These are phyloP conservation scores for Phytopythium litorale DNA, from an alignment of 352 stramenopile genomes.

Conservation along the genomic window DNA sequence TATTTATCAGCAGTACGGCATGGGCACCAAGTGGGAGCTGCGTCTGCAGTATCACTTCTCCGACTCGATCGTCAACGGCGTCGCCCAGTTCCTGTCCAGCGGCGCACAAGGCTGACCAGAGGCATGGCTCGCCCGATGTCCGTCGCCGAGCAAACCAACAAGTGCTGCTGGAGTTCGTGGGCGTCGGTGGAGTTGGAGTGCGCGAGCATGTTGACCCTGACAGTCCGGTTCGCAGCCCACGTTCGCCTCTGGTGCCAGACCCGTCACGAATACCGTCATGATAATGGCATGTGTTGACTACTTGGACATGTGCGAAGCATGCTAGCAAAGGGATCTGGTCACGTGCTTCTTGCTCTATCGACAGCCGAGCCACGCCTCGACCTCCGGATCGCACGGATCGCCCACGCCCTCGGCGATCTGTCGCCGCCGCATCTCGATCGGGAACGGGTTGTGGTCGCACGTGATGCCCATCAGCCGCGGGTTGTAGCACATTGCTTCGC, in stretches of 20 bases:
- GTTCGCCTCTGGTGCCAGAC: background rate
- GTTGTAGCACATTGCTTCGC: constrained; percentile 20
- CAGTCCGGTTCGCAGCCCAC: too few species aligned
- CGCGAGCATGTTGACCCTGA: background rate
- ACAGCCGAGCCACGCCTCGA: constrained; percentile 4
- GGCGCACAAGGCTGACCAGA: background rate
- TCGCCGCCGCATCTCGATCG: constrained; percentile 16
- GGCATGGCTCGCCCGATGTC: background rate
- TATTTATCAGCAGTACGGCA: constrained; percentile 83
- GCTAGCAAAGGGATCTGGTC: too few species aligned
- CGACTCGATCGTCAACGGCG: constrained; percentile 61
- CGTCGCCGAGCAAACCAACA: background rate
- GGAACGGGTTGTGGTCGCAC: constrained; percentile 12
- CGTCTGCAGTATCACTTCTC: constrained; percentile 79
- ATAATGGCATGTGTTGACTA: background rate
- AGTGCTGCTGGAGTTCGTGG: background rate
- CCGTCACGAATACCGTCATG: background rate
- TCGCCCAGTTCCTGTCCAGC: constrained; percentile 51
- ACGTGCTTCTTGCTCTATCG: background rate
- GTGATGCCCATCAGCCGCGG: constrained; percentile 19
- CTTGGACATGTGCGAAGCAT: too few species aligned
- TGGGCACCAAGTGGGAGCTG: constrained; percentile 63
- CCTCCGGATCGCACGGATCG: background rate
- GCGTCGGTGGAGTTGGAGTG: background rate
- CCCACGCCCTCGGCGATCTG: constrained; percentile 8